These are phyloP conservation scores for Cadophora sp. DNA, from an alignment of 2,329 filamentous ascomycete species.

Conservation along the genomic window DNA sequence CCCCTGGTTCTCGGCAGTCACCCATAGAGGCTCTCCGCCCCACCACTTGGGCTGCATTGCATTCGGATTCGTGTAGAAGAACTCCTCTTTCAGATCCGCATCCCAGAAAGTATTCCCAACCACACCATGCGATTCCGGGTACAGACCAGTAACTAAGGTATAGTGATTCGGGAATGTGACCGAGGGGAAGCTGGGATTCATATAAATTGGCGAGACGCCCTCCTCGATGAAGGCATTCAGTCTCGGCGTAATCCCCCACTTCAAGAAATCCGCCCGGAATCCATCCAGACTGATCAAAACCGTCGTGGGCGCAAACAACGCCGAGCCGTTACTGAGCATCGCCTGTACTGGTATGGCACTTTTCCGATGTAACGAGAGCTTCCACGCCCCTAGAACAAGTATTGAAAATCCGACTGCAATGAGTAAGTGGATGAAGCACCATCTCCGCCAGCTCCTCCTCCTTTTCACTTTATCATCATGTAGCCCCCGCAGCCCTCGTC, in stretches of 20 bases:
- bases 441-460: constrained; percentile 59
- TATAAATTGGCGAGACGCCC: constrained; percentile 89
- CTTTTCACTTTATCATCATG: constrained; percentile 56
- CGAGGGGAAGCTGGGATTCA: constrained; percentile 93
- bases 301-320: constrained; percentile 88
- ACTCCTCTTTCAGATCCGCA: constrained; percentile 75
- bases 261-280: constrained; percentile 90
- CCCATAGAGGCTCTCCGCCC: constrained; percentile 93
- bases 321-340: constrained; percentile 79
- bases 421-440: constrained; percentile 59
- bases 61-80: constrained; percentile 82
- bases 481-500: constrained; percentile 55
- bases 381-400: constrained; percentile 63
- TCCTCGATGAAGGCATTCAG: constrained; percentile 77
- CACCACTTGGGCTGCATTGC: constrained; percentile 91
- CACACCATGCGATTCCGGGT: constrained; percentile 91
- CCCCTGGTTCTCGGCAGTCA: constrained; percentile 84
- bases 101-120: constrained; percentile 98
- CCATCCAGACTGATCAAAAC: constrained; percentile 94
- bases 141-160: constrained; percentile 88
- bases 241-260: constrained; percentile 81
- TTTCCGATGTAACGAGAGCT: constrained; percentile 57
- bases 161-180: constrained; percentile 98
- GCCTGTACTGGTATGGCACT: constrained; percentile 43
- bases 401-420: constrained; percentile 62